A percentile compares a stretch with the other conserved stretches of the same genome.
Conservation (phyloP, 257 asterid species). For the Gentiana dahurica region DNA sequence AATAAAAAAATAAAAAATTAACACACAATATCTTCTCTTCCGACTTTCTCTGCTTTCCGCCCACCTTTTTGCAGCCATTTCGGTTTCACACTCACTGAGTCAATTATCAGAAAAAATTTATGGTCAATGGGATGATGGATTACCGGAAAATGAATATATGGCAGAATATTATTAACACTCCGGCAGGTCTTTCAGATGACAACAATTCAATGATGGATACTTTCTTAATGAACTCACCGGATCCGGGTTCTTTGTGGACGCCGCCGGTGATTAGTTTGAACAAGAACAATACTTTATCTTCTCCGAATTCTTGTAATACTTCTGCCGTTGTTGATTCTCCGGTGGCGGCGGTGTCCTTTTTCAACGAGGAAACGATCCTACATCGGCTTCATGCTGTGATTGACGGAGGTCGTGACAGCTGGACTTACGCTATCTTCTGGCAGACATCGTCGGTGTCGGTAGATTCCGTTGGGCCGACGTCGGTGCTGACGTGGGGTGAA, state of each 20-base stretch:
- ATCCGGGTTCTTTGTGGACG: conserved; percentile 51
- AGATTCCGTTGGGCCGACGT: conserved; percentile 31
- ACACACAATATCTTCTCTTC: no score
- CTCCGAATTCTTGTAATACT: conserved; percentile 7
- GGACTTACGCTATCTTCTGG: conserved; percentile 97
- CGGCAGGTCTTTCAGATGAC: conserved; percentile 13
- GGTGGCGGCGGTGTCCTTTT: conserved; percentile 11
- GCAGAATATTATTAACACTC: conserved; percentile 12
- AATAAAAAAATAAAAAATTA: no score
- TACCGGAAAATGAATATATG: conserved; percentile 33
- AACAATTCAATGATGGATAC: conserved; percentile 44
- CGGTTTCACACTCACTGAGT: not conserved
- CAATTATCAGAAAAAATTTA: not conserved
- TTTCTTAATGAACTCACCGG: conserved; percentile 39
- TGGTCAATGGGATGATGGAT: conserved; percentile 24
- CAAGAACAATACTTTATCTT: not conserved
- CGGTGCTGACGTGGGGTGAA: conserved; percentile 68
- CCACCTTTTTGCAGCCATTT: no score
- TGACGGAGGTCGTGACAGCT: conserved; percentile 60
- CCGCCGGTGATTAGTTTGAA: conserved; percentile 17
- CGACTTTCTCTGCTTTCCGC: no score
- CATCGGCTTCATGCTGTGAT: conserved; percentile 60
- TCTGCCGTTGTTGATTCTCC: conserved; percentile 1
- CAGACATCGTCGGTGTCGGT: conserved; percentile 32
- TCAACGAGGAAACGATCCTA: conserved; percentile 66